Conservation (phyloP, 768 basidiomycete species). For the Trametes maxima region DNA sequence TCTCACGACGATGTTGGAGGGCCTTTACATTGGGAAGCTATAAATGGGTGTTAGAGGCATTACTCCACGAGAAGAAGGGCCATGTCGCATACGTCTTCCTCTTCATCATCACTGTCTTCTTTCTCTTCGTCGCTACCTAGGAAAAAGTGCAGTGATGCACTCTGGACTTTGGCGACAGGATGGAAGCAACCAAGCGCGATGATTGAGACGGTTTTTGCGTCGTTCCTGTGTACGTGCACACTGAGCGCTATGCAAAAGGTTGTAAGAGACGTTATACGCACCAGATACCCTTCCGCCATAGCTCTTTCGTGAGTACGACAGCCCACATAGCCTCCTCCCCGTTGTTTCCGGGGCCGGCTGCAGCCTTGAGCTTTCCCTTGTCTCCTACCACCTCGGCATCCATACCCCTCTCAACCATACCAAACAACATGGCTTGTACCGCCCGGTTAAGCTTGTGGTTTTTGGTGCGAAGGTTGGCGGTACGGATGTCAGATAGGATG, state of each 20-base stretch:
- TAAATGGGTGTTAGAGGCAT: no score
- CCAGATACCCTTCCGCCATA: conserved; percentile 95
- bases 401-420: conserved; percentile 95
- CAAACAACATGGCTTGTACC: conserved; percentile 93
- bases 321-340: conserved; percentile 98
- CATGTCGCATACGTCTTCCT: conserved; percentile 40
- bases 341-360: conserved; percentile 41
- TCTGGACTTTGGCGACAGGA: conserved; percentile 91
- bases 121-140: conserved; percentile 83
- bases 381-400: conserved; percentile 77
- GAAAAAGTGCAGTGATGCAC: conserved; percentile 94
- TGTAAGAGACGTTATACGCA: conserved; percentile 33
- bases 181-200: conserved; percentile 91
- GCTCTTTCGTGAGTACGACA: conserved; percentile 86
- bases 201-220: conserved; percentile 91
- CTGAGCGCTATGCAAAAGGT: neutral
- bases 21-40: conserved; percentile 69
- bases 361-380: conserved; percentile 71
- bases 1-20: conserved; percentile 83
- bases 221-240: conserved; percentile 55
- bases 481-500: conserved; percentile 90
- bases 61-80: neutral
- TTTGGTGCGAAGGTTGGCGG: conserved; percentile 83
- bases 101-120: conserved; percentile 72
- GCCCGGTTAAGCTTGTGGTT: conserved; percentile 97